Percentiles rank a stretch among this genome's conserved stretches.
Conservation (phyloP, 305 asterid species). For the Fraxinus sp. region DNA sequence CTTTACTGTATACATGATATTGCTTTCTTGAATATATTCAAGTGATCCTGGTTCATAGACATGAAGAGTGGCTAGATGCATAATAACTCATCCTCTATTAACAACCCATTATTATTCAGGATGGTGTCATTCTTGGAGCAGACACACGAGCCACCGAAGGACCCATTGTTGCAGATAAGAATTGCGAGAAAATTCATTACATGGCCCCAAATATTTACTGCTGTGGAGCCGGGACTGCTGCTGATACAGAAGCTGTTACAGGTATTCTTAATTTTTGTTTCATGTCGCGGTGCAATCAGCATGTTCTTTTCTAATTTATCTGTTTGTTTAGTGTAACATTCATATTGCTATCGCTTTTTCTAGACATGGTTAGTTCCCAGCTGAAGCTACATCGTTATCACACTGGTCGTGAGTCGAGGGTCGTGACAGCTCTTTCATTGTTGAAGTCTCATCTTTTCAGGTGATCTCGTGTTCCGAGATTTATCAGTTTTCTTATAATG, state of each 20-base stretch:
- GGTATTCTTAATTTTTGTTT: slow-evolving; percentile 27
- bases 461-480: slow-evolving; percentile 29
- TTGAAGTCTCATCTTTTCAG: slow-evolving; percentile 57
- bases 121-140: slow-evolving; percentile 65
- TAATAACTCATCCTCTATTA: not conserved
- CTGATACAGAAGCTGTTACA: slow-evolving; percentile 67
- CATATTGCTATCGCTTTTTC: slow-evolving; percentile 15
- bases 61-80: not conserved
- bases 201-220: slow-evolving; percentile 62
- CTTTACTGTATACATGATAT: not conserved
- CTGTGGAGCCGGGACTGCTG: slow-evolving; percentile 71
- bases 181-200: slow-evolving; percentile 58
- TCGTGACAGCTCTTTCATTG: slow-evolving; percentile 54
- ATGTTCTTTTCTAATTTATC: slow-evolving; percentile 1
- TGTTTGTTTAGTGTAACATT: not conserved
- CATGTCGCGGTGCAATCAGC: not conserved
- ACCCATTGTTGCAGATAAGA: slow-evolving; percentile 60
- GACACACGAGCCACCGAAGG: slow-evolving; percentile 68
- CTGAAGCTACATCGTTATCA: slow-evolving; percentile 51
- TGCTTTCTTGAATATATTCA: not conserved
- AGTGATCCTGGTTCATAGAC: not conserved
- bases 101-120: slow-evolving; percentile 29
- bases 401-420: slow-evolving; percentile 64
- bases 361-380: slow-evolving; percentile 64
- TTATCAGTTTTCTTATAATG: not conserved